Base-by-base conservation (phyloP, 306 rosid species). In the Gynostemma pentaphyllum region DNA sequence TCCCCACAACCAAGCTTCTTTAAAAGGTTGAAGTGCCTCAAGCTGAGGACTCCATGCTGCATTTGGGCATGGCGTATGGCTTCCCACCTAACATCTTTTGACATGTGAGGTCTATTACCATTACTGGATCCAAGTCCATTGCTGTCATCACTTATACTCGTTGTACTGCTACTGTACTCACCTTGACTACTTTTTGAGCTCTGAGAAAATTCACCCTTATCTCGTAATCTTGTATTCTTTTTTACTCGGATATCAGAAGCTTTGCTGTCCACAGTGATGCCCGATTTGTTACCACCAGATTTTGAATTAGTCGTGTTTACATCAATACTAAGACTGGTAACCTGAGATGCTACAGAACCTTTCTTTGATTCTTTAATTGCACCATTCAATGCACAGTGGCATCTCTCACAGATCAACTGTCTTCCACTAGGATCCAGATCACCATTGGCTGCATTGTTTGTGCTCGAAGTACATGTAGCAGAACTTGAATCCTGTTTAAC, bases 1-100 rank as follows among this genome's bases (percentile, higher is more conserved):
- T 92, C 99, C 50, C 99, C 99, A 66, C 96, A 88, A 72, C 99
- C 99, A 70, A 92, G 99, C 83, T 88, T 88, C 85, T 78, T 88
- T 74, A 92, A 73, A 68, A 92, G 96, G 74, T 92, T 86, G 74
- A 92, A 92, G 71, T 92, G 94, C 26, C 72, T 77, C 77, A 92
- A 75, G 66, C 94, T 77, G 80, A 92, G 71, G 30, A 74, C 72
- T 65, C 96, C 95, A 66, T 86, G 72, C 78, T 79, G 90, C 81
- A 81, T 62, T 61, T 66, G 74, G 56, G 79, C 88, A 50, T 73
- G 87, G 34, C 82, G 84, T 53, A 88, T 73, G 66, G 98, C 98
- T 75, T 77, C 90, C 98, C 98, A 92, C 70, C 98, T 72, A 39
- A 82, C 83, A 73, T 92, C 98, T 81, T 92, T 92, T 21, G 98